phyloP scores from a whole-genome alignment of 345 rosid species.

The Atalantia buxifolia region DNA sequence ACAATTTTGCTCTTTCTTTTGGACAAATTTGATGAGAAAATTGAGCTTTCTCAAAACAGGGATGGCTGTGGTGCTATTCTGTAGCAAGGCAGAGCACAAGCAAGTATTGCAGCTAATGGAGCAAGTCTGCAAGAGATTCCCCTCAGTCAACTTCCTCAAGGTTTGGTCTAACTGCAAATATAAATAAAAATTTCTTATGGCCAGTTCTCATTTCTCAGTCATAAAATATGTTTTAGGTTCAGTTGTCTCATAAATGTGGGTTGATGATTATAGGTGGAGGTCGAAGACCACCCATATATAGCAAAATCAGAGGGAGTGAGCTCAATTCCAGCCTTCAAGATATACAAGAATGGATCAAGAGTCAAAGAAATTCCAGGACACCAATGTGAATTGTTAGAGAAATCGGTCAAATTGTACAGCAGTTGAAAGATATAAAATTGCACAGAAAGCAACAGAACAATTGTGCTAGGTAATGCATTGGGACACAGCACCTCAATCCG shows the following conservation, averaged over 20 bases:
- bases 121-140: slow-evolving; percentile 50
- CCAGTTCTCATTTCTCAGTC: background rate
- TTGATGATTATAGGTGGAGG: slow-evolving; percentile 36
- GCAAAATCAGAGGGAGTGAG: slow-evolving; percentile 42
- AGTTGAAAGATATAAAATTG: slow-evolving; percentile 12
- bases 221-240: background rate
- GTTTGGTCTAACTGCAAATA: slow-evolving; percentile 11
- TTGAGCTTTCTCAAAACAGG: slow-evolving; percentile 19
- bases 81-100: slow-evolving; percentile 29
- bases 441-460: background rate
- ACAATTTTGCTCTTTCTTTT: background rate
- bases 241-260: background rate
- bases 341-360: slow-evolving; percentile 49
- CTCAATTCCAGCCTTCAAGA: slow-evolving; percentile 42
- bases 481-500: background rate
- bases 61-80: slow-evolving; percentile 49
- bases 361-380: slow-evolving; percentile 43
- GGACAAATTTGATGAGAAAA: background rate
- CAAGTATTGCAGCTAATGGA: slow-evolving; percentile 39
- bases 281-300: slow-evolving; percentile 42
- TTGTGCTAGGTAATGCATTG: background rate
- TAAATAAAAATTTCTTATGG: background rate
- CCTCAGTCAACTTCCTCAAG: slow-evolving; percentile 56
- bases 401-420: slow-evolving; percentile 39
- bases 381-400: slow-evolving; percentile 33